phyloP scores from a whole-genome alignment of 495 filamentous ascomycete genomes.

The Penicillium ucsense region DNA sequence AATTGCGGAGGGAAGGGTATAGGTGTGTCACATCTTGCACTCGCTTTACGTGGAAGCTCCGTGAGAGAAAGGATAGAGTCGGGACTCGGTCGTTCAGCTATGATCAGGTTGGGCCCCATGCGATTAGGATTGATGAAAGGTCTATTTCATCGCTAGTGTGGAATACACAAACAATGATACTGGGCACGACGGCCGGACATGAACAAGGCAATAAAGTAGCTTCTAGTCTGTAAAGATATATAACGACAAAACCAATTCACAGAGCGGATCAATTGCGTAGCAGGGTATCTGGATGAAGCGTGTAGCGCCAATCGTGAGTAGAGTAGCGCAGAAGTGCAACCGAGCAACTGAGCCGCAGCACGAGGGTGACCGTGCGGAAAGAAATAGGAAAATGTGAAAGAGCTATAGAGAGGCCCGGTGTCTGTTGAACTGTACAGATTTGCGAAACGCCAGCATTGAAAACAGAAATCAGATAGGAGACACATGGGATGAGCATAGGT shows the following conservation, averaged over 20 bases:
- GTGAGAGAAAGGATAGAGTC: no score
- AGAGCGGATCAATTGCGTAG: slow-evolving; percentile 4
- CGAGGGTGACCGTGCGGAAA: not conserved
- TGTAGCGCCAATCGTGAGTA: slow-evolving; percentile 18
- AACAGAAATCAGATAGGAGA: not conserved
- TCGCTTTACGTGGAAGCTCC: no score
- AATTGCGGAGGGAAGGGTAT: no score
- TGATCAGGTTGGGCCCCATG: no score
- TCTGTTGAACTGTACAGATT: slow-evolving; percentile 10
- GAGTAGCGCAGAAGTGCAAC: not conserved
- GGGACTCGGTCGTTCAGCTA: no score
- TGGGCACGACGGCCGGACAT: no score
- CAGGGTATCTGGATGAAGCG: slow-evolving; percentile 22
- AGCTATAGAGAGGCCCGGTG: slow-evolving; percentile 4
- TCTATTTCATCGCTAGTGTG: no score
- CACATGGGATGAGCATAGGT: slow-evolving; percentile 14
- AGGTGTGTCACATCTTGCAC: no score
- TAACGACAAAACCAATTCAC: slow-evolving; percentile 1
- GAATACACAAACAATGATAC: no score
- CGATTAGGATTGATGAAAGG: no score
- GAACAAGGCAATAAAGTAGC: slow-evolving; percentile 4
- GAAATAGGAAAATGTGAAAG: slow-evolving; percentile 4
- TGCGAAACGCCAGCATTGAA: not conserved
- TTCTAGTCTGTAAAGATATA: slow-evolving; percentile 20
- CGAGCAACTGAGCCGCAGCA: not conserved